A percentile compares a stretch with the other conserved stretches of the same genome.
phyloP scores from a whole-genome alignment of 1,284 basidiomycete species.

The Ganoderma lucidum region DNA sequence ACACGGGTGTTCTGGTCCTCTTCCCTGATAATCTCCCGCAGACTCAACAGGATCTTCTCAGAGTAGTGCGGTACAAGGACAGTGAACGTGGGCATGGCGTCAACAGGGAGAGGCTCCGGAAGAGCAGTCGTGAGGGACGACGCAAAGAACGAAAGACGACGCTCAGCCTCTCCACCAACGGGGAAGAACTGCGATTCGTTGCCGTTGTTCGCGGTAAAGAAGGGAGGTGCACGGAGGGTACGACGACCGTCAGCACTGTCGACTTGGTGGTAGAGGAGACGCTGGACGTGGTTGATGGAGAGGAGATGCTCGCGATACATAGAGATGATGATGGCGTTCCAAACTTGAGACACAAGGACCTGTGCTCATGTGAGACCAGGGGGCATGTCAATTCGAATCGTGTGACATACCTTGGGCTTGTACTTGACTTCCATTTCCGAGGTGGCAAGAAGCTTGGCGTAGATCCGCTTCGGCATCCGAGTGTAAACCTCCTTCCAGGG shows the following conservation, averaged over 20 bases:
- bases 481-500: conserved; percentile 97
- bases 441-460: conserved; percentile 93
- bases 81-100: conserved; percentile 97
- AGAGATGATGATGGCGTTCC: conserved; percentile 98
- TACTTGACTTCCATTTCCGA: conserved; percentile 97
- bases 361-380: conserved; percentile 34
- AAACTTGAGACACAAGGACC: conserved; percentile 96
- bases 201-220: conserved; percentile 92
- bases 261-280: conserved; percentile 93
- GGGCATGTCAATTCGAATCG: conserved; percentile 2
- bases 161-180: conserved; percentile 91
- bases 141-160: conserved; percentile 96
- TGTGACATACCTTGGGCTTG: conserved; percentile 83
- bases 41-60: conserved; percentile 93
- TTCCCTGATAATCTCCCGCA: conserved; percentile 96
- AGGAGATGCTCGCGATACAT: conserved; percentile 98
- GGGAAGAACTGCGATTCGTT: conserved; percentile 92
- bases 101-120: conserved; percentile 92
- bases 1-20: conserved; percentile 97
- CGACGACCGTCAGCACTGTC: conserved; percentile 87
- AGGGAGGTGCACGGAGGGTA: conserved; percentile 91
- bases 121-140: conserved; percentile 93
- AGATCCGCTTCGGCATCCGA: conserved; percentile 94
- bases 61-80: conserved; percentile 97
- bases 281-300: conserved; percentile 95